phyloP scores from a whole-genome alignment of 140 eudicot genomes.

The Cichorium intybus region DNA sequence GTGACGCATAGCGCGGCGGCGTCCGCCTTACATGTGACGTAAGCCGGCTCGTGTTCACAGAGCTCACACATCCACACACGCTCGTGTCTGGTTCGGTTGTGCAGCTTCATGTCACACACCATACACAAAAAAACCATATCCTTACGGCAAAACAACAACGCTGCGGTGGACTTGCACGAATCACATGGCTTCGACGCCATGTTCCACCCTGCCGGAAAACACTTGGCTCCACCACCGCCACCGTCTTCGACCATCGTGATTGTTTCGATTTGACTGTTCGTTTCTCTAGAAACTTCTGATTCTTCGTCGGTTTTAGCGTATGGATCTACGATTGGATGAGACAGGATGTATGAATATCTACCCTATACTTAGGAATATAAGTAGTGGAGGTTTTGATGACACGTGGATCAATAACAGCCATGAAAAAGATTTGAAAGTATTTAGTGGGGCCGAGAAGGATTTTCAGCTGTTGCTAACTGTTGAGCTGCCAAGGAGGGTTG shows the following conservation, averaged over 20 bases:
- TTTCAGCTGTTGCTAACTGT: conserved; percentile 41
- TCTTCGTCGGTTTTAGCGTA: neutral
- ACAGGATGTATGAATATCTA: neutral
- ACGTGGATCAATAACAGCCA: conserved; percentile 48
- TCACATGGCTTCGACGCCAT: conserved; percentile 53
- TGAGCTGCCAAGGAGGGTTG: conserved; percentile 59
- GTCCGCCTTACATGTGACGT: conserved; percentile 77
- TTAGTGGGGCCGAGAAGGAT: no score
- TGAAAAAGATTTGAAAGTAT: conserved; percentile 35
- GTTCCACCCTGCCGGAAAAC: conserved; percentile 37
- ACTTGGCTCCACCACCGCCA: conserved; percentile 15
- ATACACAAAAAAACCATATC: conserved; percentile 51
- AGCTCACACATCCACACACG: conserved; percentile 88
- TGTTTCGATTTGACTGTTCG: neutral
- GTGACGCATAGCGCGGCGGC: conserved; percentile 71
- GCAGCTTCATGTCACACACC: conserved; percentile 49
- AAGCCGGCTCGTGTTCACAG: conserved; percentile 75
- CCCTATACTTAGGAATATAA: conserved; percentile 20
- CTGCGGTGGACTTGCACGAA: conserved; percentile 50
- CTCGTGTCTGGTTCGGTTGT: conserved; percentile 37
- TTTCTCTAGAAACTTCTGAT: conserved; percentile 20
- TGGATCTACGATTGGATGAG: neutral
- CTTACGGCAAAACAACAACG: conserved; percentile 58
- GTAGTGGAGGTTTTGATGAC: conserved; percentile 31
- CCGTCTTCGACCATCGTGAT: conserved; percentile 9